Base-by-base conservation (phyloP, 2,329 filamentous ascomycete species). In the Sclerotinia subarctica region DNA sequence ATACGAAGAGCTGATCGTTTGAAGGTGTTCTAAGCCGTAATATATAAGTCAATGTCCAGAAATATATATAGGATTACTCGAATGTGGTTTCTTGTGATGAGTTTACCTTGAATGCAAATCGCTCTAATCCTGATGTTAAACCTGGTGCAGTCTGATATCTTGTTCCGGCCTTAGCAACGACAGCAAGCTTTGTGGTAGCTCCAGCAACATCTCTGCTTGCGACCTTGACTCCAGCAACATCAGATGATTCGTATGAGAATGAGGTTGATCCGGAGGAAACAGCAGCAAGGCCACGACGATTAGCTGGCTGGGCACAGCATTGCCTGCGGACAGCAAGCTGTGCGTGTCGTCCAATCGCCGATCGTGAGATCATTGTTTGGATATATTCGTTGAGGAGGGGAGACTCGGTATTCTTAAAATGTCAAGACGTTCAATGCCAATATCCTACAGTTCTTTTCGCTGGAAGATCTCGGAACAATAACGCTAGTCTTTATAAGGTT, bases 81-180 rank as follows among this genome's bases (percentile, higher is more conserved):
- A 54, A 44, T 51, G 59, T 62, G 63, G 21, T 76, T 70, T 69
- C 68, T 62, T 44, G 53, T 29, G 1, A 19, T 47, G n/a, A 35
- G 49, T 73, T 42, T 68, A 78, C 95, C 92, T 96, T 96, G 88
- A 97, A 99, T 73, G 96, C 94, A 84, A 96, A 99, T 80, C 93
- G 91, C 84, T 95, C 91, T 74, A 99, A 86, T 69, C 91, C 94
- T 78, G 94, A 90, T 72, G 94, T 90, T 80, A 97, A 86, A 73
- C 95, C 95, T 72, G 95, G 95, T 74, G 91, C 85, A 72, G 92
- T 87, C 84, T 99, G 90, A 82, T 94, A 98, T 81, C 95, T 87
- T 72, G 94, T 96, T 77, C 95, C 95, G 72, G 93, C 95, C 85
- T 96, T 97, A 74, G 94, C 88, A 79, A 99, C 92, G 73, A 99